phyloP scores from a whole-genome alignment of 257 asterid species.

The Solanum pennellii region DNA sequence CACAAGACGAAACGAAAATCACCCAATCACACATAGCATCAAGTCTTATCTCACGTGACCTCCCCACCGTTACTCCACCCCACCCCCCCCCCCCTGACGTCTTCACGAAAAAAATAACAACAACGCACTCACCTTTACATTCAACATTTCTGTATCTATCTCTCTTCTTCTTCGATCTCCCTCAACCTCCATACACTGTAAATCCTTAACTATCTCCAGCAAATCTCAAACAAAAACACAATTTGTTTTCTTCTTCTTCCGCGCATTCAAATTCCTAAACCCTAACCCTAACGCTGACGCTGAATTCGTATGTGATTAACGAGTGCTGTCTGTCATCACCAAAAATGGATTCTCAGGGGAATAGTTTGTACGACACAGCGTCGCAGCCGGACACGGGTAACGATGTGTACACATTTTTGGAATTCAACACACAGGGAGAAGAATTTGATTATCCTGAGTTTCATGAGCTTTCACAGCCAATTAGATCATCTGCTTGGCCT shows the following conservation, averaged over 20 bases:
- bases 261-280: not conserved
- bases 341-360: constrained; percentile 67
- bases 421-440: constrained; percentile 88
- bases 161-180: not conserved
- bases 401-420: constrained; percentile 87
- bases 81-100: not conserved
- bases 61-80: not conserved
- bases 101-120: not conserved
- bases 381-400: constrained; percentile 93
- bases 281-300: not conserved
- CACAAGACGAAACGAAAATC: not conserved
- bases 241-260: not conserved
- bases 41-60: not conserved
- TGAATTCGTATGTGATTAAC: not conserved
- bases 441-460: constrained; percentile 91
- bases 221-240: not conserved
- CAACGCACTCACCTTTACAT: not conserved
- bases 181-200: not conserved
- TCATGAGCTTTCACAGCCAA: constrained; percentile 88
- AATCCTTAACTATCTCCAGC: not conserved
- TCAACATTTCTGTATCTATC: not conserved
- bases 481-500: constrained; percentile 71
- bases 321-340: not conserved
- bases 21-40: not conserved
- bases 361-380: constrained; percentile 79